Base-by-base conservation (phyloP, 176 grass and related monocot species). In the Saccharum spontaneum region DNA sequence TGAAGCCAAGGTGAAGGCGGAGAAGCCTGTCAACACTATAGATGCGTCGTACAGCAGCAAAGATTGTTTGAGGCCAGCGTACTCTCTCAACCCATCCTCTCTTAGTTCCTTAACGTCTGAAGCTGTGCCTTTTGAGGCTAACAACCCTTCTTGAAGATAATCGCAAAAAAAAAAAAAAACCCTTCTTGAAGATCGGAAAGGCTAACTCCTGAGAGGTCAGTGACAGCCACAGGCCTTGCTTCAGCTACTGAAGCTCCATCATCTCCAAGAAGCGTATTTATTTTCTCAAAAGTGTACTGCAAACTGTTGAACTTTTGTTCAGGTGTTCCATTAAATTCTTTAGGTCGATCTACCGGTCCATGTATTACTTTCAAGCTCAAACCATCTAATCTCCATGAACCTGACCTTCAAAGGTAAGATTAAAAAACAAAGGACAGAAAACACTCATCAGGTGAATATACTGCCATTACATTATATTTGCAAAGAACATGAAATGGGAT, bases 351-450 rank as follows among this genome's bases (percentile, higher is more conserved):
- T 70, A 82, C 52, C 4, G 77, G 54, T 60, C 87, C 93, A 79
- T 90, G 84, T 22, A 98, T 87, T 73, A 95, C 88, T 80, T 83
- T 95, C 78, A 98, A 85, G 45, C 81, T 79, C 78, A 94, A 82
- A 85, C 83, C 89, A 81, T 94, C 81, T 87, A 95, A 83, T 73
- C 91, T 93, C 93, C 96, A 98, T 77, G 96, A 98, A 88, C 93
- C 96, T 98, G 81, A 92, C 78, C 67, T 93, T 85, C 54, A 93
- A 77, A 50, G 72, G 67, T 62, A 91, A 73, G 71, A 74, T 30
- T 77, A 9, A 33, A 6, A 64, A 52, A 79, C 7, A 45, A 14
- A 79, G 28, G 45, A 36, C 14, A 33, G 18, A 48, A 88, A 62
- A 36, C 12, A 65, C 24, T 79, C 81, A 82, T 70, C 67, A 85